These are phyloP conservation scores for Debaryomyces prosopidis DNA, from an alignment of 805 yeast genomes.

Conservation along the genomic window DNA sequence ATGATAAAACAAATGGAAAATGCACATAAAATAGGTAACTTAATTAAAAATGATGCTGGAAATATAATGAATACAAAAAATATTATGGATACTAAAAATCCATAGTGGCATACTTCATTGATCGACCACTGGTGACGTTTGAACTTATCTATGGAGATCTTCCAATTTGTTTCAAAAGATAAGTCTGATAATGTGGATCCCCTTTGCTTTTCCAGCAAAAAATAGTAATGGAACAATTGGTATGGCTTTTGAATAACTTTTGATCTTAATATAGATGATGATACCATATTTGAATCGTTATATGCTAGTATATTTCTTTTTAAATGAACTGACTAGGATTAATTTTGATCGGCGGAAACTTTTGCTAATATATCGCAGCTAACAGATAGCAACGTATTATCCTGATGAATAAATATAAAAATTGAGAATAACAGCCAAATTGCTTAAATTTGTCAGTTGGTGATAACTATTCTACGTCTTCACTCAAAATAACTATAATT, in stretches of 20 bases:
- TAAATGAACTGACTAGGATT: too few species aligned
- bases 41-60: constrained; percentile 52
- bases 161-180: constrained; percentile 49
- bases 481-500: too few species aligned
- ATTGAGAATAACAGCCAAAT: too few species aligned
- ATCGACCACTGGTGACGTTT: constrained; percentile 42
- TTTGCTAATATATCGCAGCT: too few species aligned
- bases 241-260: constrained; percentile 36
- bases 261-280: constrained; percentile 8
- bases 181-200: constrained; percentile 52
- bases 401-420: too few species aligned
- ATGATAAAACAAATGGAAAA: constrained; percentile 50
- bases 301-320: too few species aligned
- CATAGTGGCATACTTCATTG: constrained; percentile 54
- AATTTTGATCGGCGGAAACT: too few species aligned
- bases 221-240: constrained; percentile 48
- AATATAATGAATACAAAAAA: constrained; percentile 57
- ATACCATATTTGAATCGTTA: constrained; percentile 1
- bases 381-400: too few species aligned
- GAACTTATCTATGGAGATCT: constrained; percentile 40
- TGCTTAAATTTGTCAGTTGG: too few species aligned
- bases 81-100: constrained; percentile 52
- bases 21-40: constrained; percentile 41
- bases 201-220: constrained; percentile 54
- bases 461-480: too few species aligned